Conservation (phyloP, 192 early-diverging fungal species). For the Coemansia umbellata region DNA sequence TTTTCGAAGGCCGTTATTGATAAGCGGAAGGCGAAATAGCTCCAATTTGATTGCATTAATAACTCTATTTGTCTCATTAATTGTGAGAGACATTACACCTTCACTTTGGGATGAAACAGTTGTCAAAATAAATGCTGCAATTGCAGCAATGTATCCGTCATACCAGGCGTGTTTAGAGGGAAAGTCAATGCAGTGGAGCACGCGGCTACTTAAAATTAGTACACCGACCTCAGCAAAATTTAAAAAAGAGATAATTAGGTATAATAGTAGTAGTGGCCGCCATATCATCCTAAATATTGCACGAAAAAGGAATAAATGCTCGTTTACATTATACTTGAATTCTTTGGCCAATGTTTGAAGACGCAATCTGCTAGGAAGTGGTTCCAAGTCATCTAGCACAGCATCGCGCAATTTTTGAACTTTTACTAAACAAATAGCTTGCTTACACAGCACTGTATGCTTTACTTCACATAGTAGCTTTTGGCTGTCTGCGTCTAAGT, state of each 20-base stretch:
- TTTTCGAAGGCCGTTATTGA: slow-evolving; percentile 1
- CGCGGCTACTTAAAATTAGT: background rate
- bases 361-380: slow-evolving; percentile 11
- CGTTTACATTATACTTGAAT: slow-evolving; percentile 18
- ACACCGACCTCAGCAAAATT: background rate
- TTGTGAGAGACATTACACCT: background rate
- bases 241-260: background rate
- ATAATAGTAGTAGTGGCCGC: slow-evolving; percentile 29
- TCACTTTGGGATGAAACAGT: background rate
- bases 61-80: background rate
- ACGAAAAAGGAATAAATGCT: slow-evolving; percentile 28
- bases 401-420: slow-evolving; percentile 12
- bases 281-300: slow-evolving; percentile 29
- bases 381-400: slow-evolving; percentile 10
- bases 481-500: slow-evolving; percentile 6
- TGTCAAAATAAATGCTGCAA: background rate
- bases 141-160: slow-evolving; percentile 3
- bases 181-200: slow-evolving; percentile 14
- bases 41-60: slow-evolving; percentile 10
- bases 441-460: slow-evolving; percentile 2
- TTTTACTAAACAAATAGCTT: slow-evolving; percentile 12
- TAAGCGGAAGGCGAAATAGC: slow-evolving; percentile 23
- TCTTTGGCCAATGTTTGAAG: slow-evolving; percentile 6
- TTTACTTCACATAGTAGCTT: background rate
- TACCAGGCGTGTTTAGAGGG: slow-evolving; percentile 9